Evolutionary conservation across 176 grass and related monocot species (phyloP), one percentile per base, ranked within the genome.

Genomic region (Oryza brachyantha): DNA sequence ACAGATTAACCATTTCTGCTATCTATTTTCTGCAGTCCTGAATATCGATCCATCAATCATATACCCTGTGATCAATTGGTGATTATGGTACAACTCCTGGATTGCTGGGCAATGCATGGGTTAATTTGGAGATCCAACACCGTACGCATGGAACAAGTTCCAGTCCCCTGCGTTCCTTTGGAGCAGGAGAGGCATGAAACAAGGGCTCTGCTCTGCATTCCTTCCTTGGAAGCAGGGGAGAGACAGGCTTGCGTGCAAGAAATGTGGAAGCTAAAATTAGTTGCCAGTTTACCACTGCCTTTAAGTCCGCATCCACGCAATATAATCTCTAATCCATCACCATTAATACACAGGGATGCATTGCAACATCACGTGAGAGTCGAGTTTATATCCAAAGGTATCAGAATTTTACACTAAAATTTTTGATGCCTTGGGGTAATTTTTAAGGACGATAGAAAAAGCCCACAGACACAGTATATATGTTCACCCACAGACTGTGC

Each of bases 171-270:
- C 31, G 3, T 79, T 68, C 43, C 77, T 68, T 57, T 13, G 32
- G 5, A 37, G 34, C 10, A 10, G 21, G 75, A 42, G 76, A 52
- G n/a, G n/a, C n/a, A n/a, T n/a, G n/a, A n/a, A n/a, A 55, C 50
- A 19, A 48, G 45, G 16, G 1, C 22, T 10, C 13, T 61, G 2
- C 29, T 1, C n/a, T n/a, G n/a, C n/a, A n/a, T n/a, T n/a, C n/a
- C n/a, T 79, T 68, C 43, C 77, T 68, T 57, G 8, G 32, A 8
- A 37, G 34, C 10, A 10, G 21, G 75, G 62, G 76, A 67, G 76
- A 67, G 31, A 66, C 48, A 52, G 48, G 31, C 28, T 79, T 68
- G 77, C 64, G 77, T 79, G 46, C 64, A 79, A 79, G 77, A 68
- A 68, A 79, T 57, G 32, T 67, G 24, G 25, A 57, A 26, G 42